A percentile compares a stretch with the other conserved stretches of the same genome.
phyloP scores from a whole-genome alignment of 768 basidiomycete species.

The Naganishia kalamii region DNA sequence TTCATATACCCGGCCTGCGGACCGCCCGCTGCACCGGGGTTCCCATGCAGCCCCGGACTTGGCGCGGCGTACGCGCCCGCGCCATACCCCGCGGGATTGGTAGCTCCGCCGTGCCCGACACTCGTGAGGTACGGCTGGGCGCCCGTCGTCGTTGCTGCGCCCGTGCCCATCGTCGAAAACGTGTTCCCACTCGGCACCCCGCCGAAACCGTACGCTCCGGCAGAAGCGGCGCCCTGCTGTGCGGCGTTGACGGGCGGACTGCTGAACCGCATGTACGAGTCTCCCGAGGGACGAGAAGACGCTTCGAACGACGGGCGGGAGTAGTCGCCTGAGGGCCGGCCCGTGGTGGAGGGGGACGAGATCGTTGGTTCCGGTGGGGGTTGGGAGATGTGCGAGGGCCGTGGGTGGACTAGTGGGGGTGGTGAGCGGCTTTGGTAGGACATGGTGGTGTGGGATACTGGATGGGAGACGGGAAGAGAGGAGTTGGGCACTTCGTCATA shows the following conservation, averaged over 20 bases:
- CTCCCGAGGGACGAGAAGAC: not conserved
- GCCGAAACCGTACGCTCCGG: slow-evolving; percentile 13
- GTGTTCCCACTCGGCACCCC: slow-evolving; percentile 17
- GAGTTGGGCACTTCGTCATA: not conserved
- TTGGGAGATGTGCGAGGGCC: slow-evolving; percentile 45
- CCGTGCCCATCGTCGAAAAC: slow-evolving; percentile 11
- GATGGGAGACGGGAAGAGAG: not conserved
- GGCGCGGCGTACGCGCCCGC: slow-evolving; percentile 12
- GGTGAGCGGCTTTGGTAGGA: slow-evolving; percentile 40
- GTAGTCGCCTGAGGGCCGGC: slow-evolving; percentile 34
- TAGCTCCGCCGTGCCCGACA: not conserved
- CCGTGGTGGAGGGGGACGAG: slow-evolving; percentile 41
- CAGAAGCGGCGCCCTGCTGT: not conserved
- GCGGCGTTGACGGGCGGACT: slow-evolving; percentile 35
- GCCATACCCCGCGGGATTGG: not conserved
- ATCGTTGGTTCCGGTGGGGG: slow-evolving; percentile 45
- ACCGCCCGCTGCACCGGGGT: slow-evolving; percentile 16
- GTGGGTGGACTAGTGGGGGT: slow-evolving; percentile 45
- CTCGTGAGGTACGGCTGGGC: slow-evolving; percentile 21
- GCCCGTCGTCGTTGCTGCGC: slow-evolving; percentile 20
- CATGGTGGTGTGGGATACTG: slow-evolving; percentile 22
- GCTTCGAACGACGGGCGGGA: slow-evolving; percentile 17
- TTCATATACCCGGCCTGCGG: not conserved
- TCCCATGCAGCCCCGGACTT: slow-evolving; percentile 7
- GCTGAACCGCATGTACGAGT: slow-evolving; percentile 16